A percentile compares a stretch with the other conserved stretches of the same genome.
phyloP scores from a whole-genome alignment of 768 basidiomycete genomes.

The Amanita exitialis region DNA sequence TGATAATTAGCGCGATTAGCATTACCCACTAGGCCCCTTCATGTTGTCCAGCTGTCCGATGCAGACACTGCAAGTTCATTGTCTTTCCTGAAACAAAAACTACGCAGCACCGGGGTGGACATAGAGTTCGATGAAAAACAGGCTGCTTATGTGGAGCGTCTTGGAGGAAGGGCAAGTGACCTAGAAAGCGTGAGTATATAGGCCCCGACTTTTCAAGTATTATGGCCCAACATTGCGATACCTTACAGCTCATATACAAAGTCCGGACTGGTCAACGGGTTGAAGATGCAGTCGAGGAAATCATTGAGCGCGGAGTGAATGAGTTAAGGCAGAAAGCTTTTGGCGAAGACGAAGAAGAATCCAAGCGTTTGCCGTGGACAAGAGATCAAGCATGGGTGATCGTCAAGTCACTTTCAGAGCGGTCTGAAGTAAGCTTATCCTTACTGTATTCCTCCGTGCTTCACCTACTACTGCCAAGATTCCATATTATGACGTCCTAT shows the following conservation, averaged over 20 bases:
- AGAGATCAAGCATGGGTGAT: conserved; percentile 84
- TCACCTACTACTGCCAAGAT: conserved; percentile 32
- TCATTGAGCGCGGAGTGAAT: conserved; percentile 65
- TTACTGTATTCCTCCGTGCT: neutral
- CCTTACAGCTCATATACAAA: conserved; percentile 72
- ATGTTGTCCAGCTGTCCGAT: conserved; percentile 70
- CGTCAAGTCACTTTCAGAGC: conserved; percentile 59
- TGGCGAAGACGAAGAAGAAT: conserved; percentile 86
- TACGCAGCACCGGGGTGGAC: conserved; percentile 46
- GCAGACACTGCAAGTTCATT: conserved; percentile 77
- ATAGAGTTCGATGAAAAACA: conserved; percentile 47
- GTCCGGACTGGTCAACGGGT: conserved; percentile 64
- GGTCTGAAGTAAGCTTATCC: conserved; percentile 44
- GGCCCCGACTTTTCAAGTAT: neutral
- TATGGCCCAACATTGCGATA: neutral
- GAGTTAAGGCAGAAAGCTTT: conserved; percentile 89
- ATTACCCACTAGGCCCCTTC: conserved; percentile 76
- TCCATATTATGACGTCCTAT: conserved; percentile 71
- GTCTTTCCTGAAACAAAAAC: conserved; percentile 71
- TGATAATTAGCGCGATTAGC: conserved; percentile 30
- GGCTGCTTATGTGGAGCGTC: conserved; percentile 48
- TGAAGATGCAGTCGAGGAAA: conserved; percentile 83
- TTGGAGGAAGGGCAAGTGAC: conserved; percentile 89
- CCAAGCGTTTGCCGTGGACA: conserved; percentile 74
- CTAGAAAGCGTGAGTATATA: conserved; percentile 59